Base-by-base conservation (phyloP, 768 basidiomycete species). In the Amanita pseudoporphyria region DNA sequence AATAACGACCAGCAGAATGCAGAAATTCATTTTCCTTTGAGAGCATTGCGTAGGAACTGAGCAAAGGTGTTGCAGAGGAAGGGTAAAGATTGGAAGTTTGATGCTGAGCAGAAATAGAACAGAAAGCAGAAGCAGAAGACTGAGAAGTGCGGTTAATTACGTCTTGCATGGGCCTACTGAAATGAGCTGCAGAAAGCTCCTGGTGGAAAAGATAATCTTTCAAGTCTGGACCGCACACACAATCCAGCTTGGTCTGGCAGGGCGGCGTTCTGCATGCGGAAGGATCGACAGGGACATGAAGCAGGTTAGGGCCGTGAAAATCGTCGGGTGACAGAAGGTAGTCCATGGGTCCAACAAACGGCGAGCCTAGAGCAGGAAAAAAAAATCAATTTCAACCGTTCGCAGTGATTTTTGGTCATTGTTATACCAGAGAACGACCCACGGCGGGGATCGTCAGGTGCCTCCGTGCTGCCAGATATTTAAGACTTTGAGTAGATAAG, bases 21-120 rank as follows among this genome's bases (percentile, higher is more conserved):
- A 50, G 13, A 21, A 42, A 31, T 24, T 50, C 39, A 13, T 50
- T 50, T 33, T 50, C 49, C 24, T 50, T 50, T 22, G 40, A 50
- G 33, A 35, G 38, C 40, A 33, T 43, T 16, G 40, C 9, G 18
- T 50, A 43, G 28, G 49, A 42, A 43, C 31, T 33, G 19, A 42
- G 49, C 14, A 50, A 26, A 31, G 49, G 41, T 13, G 28, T 33
- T 42, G 49, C 31, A 43, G 49, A 24, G 28, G 40, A 33, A 36
- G 9, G 6, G 28, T 24, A 42, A 50, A 50, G 31, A 50, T 43
- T 26, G 30, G 22, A 39, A 19, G 28, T 9, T 43, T 43, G 49
- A 50, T 50, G 28, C 40, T 41, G 47, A 48, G 47, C 47, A 50
- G 39, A 30, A 43, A 33, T 39, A 36, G 49, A 26, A 35, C 40